Base-by-base conservation (phyloP, 257 asterid genomes). In the Gentiana straminea region DNA sequence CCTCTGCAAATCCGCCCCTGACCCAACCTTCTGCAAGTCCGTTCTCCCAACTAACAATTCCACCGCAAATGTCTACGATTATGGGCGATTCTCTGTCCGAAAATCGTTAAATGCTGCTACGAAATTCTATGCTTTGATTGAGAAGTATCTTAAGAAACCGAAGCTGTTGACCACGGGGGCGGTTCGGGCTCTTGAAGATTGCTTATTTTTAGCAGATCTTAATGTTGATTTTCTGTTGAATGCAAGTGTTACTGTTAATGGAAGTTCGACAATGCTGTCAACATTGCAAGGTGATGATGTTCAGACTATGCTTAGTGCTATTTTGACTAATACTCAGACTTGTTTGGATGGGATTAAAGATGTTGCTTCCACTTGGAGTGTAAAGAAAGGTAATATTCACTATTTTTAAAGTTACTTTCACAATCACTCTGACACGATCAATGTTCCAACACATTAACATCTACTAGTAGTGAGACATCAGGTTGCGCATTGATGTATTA, bases 311-410 rank as follows among this genome's bases (percentile, higher is more conserved):
- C 63, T 77, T n/a, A 73, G 83, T 68, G 79, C 73, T 1, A 79
- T 77, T 37, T 76, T 73, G 57, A 77, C 83, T 3, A 73, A 77
- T 62, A 79, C 70, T 56, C 75, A 77, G 55, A 77, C 79, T 6
- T 77, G 83, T 43, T 73, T 44, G 47, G 83, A 70, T 38, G 77
- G 83, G 3, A 57, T 77, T 33, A 71, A 33, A 33, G 75, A 70
- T 35, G 77, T 68, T 1, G 45, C 45, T 33, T 11, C 2, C 15
- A 48, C 33, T 33, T 35, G 7, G 12, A 13, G n/a, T 34, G 64
- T 59, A n/a, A 13, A 5, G 33, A 13, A 13, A 50, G 46, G 46
- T 39, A 49, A 24, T 24, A 24, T 24, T 24, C 24, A 24, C 24
- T 24, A 24, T 24, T 24, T 24, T 24, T 24, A 0, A 24, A 24